Evolutionary conservation across 1,139 yeast genomes (phyloP).

Genomic region (Candida frijolesensis): DNA sequence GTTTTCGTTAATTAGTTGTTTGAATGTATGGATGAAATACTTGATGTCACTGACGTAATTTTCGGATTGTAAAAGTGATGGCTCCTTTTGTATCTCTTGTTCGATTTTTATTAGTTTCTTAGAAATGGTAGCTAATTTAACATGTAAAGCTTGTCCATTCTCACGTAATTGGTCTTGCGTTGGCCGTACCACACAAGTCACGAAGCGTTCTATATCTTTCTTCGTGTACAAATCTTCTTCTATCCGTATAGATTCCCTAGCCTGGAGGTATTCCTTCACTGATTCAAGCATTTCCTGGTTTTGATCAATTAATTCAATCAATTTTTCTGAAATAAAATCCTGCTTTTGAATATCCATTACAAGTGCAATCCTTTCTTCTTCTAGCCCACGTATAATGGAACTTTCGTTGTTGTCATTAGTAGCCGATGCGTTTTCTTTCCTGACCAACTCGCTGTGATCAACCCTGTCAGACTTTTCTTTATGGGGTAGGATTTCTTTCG

Average conservation of each 20-base stretch:
- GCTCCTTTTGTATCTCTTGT: constrained; percentile 9
- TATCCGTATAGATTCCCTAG: constrained; percentile 20
- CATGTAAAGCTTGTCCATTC: constrained; percentile 17
- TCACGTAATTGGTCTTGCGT: constrained; percentile 18
- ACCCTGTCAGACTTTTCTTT: constrained; percentile 13
- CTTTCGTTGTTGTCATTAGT: constrained; percentile 6
- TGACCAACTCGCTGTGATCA: neutral
- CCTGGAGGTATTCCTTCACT: constrained; percentile 39
- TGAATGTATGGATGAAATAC: constrained; percentile 24
- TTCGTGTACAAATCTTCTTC: constrained; percentile 16
- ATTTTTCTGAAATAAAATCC: constrained; percentile 36
- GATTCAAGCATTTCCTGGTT: constrained; percentile 43
- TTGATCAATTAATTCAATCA: constrained; percentile 38
- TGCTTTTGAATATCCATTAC: constrained; percentile 49
- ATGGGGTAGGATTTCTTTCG: constrained; percentile 25
- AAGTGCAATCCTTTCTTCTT: constrained; percentile 36
- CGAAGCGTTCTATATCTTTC: constrained; percentile 16
- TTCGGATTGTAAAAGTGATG: constrained; percentile 11
- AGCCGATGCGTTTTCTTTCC: neutral
- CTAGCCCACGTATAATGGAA: constrained; percentile 22
- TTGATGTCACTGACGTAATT: constrained; percentile 24
- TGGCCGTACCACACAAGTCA: constrained; percentile 17
- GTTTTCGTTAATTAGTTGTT: constrained; percentile 15
- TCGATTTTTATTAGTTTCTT: constrained; percentile 12
- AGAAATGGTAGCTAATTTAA: constrained; percentile 15